Conservation (phyloP, 345 rosid genomes). For the Hevea brasiliensis region DNA sequence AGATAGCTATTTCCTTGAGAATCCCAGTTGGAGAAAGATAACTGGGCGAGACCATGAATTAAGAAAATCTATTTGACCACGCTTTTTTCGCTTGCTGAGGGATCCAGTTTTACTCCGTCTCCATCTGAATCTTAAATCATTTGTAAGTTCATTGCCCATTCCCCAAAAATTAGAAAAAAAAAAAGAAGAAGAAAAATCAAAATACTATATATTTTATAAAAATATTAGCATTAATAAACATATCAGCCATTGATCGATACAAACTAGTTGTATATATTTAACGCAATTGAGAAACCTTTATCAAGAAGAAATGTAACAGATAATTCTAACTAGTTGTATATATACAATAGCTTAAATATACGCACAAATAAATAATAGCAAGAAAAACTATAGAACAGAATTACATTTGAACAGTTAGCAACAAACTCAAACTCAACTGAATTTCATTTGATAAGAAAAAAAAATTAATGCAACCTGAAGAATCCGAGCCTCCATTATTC, state of each 20-base stretch:
- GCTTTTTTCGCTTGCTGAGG: too few species aligned
- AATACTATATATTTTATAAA: not conserved
- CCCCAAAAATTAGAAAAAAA: not conserved
- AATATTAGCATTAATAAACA: not conserved
- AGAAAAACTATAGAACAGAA: not conserved
- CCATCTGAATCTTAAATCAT: not conserved
- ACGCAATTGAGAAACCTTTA: not conserved
- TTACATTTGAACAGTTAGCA: not conserved
- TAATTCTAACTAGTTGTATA: not conserved
- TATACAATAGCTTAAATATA: not conserved
- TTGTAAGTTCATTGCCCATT: not conserved
- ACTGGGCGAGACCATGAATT: not conserved
- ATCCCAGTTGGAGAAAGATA: not conserved
- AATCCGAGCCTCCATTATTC: conserved; percentile 27
- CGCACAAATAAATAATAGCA: not conserved
- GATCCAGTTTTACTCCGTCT: not conserved
- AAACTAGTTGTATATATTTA: not conserved
- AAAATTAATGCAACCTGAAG: conserved; percentile 38
- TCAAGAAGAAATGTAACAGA: not conserved
- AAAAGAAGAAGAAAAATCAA: not conserved
- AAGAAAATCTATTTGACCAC: not conserved
- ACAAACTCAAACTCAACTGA: not conserved
- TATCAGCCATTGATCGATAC: not conserved
- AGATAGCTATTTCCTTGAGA: not conserved
- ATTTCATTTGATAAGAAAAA: not conserved